phyloP scores from a whole-genome alignment of 768 basidiomycete genomes.

The Megacollybia marginata region DNA sequence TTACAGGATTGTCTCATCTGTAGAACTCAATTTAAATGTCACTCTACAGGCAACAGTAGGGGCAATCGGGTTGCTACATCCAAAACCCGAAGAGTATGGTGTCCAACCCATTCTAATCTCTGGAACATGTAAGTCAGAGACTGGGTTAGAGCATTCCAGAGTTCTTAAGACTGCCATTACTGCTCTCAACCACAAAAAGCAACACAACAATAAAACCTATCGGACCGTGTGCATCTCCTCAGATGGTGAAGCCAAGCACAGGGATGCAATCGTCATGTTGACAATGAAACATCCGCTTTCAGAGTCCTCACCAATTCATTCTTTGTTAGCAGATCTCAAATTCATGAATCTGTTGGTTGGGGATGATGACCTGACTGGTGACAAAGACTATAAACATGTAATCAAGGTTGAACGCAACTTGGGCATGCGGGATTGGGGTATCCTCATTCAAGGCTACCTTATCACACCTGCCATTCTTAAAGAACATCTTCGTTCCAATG shows the following conservation, averaged over 20 bases:
- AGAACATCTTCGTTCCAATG: slow-evolving; percentile 4
- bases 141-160: background rate
- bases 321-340: background rate
- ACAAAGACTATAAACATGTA: slow-evolving; percentile 13
- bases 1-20: background rate
- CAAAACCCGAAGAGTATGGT: background rate
- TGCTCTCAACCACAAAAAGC: background rate
- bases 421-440: slow-evolving; percentile 14
- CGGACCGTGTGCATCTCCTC: background rate
- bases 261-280: background rate
- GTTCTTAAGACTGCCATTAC: background rate
- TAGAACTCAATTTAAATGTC: background rate
- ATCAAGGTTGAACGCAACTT: slow-evolving; percentile 15
- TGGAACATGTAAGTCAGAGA: background rate
- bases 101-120: background rate
- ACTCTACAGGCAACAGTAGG: background rate
- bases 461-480: slow-evolving; percentile 16
- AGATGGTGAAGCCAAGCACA: background rate
- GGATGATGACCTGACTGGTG: slow-evolving; percentile 6
- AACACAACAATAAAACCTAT: background rate
- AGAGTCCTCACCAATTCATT: background rate
- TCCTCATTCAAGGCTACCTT: slow-evolving; percentile 9
- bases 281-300: slow-evolving; percentile 5
- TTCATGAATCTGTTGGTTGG: slow-evolving; percentile 6
- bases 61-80: background rate